Evolutionary conservation across 306 rosid species (phyloP), one percentile per base, ranked within the genome.

Genomic region (Citrullus amarus): DNA sequence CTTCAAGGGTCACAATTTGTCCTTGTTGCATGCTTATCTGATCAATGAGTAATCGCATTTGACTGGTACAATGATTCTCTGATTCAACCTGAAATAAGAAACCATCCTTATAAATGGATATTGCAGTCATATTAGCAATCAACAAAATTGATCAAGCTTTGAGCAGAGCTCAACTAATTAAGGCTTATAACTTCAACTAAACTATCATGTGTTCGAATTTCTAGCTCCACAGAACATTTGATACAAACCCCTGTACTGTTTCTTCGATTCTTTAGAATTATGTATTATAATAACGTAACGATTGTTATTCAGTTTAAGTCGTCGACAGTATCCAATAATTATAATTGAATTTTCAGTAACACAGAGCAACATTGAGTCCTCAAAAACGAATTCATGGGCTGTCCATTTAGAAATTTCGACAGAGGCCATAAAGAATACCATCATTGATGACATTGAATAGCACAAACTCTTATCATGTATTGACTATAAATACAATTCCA

Each of bases 11-110:
- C 51, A 90, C 89, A 84, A 92, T 82, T 44, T 88, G 93, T 74
- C 91, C 97, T 84, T 90, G 95, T 76, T 95, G 96, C 95, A 80
- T 82, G 85, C 97, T 92, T 83, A 95, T 92, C 84, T 89, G 94
- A 79, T 92, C 95, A 73, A 92, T 95, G 65, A 95, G 85, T 46
- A 89, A 89, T 76, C 92, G 84, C 86, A 80, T 85, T 71, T 92
- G 92, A 79, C 79, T 86, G 62, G 96, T 91, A 84, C 98, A 95
- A 20, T 81, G 93, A 80, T 84, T 86, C 89, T 92, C 97, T 25
- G 95, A 90, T 80, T 92, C 91, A 83, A 90, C 82, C 98, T 94
- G 88, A 56, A 73, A 73, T 71, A 86, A 68, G 43, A 32, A 55
- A 88, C 25, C n/a, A 9, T 8, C 41, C 75, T 1, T 62, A 51